Evolutionary conservation across 2,329 filamentous ascomycete species (phyloP).

Genomic region (Aureobasidium sp.): DNA sequence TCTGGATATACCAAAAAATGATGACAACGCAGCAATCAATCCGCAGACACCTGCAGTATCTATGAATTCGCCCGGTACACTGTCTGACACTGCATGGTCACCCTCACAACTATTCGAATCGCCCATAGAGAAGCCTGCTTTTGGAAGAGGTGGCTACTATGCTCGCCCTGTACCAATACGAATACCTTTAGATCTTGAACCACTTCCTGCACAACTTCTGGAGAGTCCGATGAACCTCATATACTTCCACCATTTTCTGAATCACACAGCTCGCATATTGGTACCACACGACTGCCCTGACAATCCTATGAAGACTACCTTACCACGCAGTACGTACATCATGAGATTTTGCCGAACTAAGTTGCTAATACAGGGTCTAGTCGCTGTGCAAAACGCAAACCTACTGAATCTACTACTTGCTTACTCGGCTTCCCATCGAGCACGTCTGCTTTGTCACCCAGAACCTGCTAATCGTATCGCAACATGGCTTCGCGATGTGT

Average conservation of each 20-base stretch:
- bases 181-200: slow-evolving; percentile 49
- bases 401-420: slow-evolving; percentile 69
- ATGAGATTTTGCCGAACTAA: background rate
- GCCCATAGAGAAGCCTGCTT: slow-evolving; percentile 34
- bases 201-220: slow-evolving; percentile 48
- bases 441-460: slow-evolving; percentile 61
- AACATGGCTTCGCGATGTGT: slow-evolving; percentile 70
- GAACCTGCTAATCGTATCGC: slow-evolving; percentile 73
- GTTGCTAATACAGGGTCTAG: slow-evolving; percentile 34
- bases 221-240: slow-evolving; percentile 75
- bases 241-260: slow-evolving; percentile 66
- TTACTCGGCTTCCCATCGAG: slow-evolving; percentile 77
- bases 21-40: slow-evolving; percentile 58
- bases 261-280: slow-evolving; percentile 65
- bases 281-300: slow-evolving; percentile 54
- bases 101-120: background rate
- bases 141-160: slow-evolving; percentile 60
- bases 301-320: slow-evolving; percentile 51
- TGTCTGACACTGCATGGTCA: slow-evolving; percentile 1
- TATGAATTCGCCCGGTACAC: background rate
- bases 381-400: slow-evolving; percentile 62
- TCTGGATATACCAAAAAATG: slow-evolving; percentile 60
- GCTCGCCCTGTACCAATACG: slow-evolving; percentile 57
- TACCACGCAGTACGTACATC: slow-evolving; percentile 50
- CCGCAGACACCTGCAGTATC: slow-evolving; percentile 10